A percentile compares a stretch with the other conserved stretches of the same genome.
Evolutionary conservation across 2,329 filamentous ascomycete species (phyloP).

Genomic region (Colletotrichum camelliae): DNA sequence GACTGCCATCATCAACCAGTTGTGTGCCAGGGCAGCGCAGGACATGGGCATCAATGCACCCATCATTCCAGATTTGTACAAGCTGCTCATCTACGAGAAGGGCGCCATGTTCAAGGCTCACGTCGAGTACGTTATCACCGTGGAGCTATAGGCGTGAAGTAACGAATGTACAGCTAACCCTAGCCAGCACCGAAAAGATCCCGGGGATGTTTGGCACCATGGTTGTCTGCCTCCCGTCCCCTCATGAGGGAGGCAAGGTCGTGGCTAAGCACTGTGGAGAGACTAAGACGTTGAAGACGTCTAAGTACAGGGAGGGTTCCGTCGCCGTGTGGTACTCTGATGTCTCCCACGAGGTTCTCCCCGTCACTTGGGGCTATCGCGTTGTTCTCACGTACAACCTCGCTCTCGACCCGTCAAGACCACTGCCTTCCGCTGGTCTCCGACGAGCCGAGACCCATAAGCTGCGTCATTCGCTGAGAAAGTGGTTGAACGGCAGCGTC

Average conservation of each 20-base stretch:
- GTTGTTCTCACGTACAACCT: slow-evolving; percentile 61
- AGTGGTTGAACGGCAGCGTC: slow-evolving; percentile 27
- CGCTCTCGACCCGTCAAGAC: slow-evolving; percentile 15
- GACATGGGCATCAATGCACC: slow-evolving; percentile 35
- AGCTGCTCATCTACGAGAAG: slow-evolving; percentile 55
- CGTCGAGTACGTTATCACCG: slow-evolving; percentile 35
- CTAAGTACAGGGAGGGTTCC: slow-evolving; percentile 21
- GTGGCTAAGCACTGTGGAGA: slow-evolving; percentile 39
- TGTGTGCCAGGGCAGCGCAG: slow-evolving; percentile 28
- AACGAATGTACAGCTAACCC: not conserved
- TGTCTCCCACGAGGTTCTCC: slow-evolving; percentile 55
- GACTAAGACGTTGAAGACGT: slow-evolving; percentile 35
- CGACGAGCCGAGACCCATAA: not conserved
- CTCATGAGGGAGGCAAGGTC: slow-evolving; percentile 52
- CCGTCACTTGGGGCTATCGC: slow-evolving; percentile 51
- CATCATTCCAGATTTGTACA: slow-evolving; percentile 44
- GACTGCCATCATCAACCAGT: slow-evolving; percentile 26
- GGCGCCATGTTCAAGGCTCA: slow-evolving; percentile 55
- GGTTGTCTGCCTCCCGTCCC: slow-evolving; percentile 51
- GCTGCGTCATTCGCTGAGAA: slow-evolving; percentile 26
- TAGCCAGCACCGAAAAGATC: slow-evolving; percentile 46
- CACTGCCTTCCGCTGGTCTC: slow-evolving; percentile 26
- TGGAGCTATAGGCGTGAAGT: not conserved
- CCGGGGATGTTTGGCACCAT: slow-evolving; percentile 57
- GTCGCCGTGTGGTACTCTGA: slow-evolving; percentile 53